Conservation (phyloP, 140 eudicot genomes). For the Oenanthe javanica region DNA sequence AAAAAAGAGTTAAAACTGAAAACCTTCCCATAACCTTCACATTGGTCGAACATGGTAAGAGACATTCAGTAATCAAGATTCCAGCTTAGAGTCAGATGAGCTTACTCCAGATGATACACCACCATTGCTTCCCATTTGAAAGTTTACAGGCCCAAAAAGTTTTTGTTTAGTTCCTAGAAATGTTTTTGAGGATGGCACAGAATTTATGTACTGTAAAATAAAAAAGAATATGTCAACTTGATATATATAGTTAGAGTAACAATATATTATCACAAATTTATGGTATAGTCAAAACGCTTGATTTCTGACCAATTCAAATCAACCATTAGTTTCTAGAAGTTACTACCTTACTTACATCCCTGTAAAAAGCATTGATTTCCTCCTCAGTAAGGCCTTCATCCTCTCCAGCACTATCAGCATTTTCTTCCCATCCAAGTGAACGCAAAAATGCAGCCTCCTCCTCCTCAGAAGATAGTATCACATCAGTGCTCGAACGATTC, state of each 20-base stretch:
- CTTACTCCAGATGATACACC: slow-evolving; percentile 37
- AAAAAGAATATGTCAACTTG: background rate
- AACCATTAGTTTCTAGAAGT: background rate
- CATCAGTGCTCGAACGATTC: slow-evolving; percentile 27
- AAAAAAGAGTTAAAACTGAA: slow-evolving; percentile 4
- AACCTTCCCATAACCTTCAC: slow-evolving; percentile 10
- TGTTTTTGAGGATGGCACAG: slow-evolving; percentile 38
- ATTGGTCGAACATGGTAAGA: background rate
- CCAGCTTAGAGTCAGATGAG: slow-evolving; percentile 50
- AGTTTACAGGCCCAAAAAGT: slow-evolving; percentile 21
- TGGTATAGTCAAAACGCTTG: background rate
- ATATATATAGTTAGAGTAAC: background rate
- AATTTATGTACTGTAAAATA: slow-evolving; percentile 43
- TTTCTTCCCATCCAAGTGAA: slow-evolving; percentile 79
- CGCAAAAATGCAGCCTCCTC: slow-evolving; percentile 86
- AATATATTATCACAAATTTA: background rate
- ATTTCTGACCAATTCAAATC: background rate
- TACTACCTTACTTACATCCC: slow-evolving; percentile 36
- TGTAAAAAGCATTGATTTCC: slow-evolving; percentile 71
- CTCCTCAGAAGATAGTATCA: slow-evolving; percentile 47
- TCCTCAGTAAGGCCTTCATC: slow-evolving; percentile 83
- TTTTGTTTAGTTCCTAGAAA: slow-evolving; percentile 34
- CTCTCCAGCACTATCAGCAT: slow-evolving; percentile 53
- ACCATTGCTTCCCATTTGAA: slow-evolving; percentile 23
- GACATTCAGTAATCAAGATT: slow-evolving; percentile 35